A percentile compares a stretch with the other conserved stretches of the same genome.
These are phyloP conservation scores for Zychaea mexicana DNA, from an alignment of 371 early-diverging fungal species.

Conservation along the genomic window DNA sequence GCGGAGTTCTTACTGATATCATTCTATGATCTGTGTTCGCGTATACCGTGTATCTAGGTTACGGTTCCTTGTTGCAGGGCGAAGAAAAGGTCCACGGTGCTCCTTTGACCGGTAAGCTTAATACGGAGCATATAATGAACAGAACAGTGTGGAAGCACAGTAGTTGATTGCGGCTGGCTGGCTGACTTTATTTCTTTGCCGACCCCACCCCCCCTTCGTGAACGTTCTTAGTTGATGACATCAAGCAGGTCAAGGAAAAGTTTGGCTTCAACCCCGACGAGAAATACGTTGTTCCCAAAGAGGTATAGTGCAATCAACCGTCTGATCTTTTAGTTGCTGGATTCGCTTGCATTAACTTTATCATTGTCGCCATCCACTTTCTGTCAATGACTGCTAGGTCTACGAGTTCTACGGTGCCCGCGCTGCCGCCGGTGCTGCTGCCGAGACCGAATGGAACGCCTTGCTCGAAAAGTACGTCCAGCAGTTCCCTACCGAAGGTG, in stretches of 20 bases:
- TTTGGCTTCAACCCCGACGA: constrained; percentile 81
- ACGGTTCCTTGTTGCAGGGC: constrained; percentile 84
- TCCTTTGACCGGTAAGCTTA: constrained; percentile 65
- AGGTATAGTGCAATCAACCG: constrained; percentile 16
- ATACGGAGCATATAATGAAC: no score
- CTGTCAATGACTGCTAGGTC: constrained; percentile 25
- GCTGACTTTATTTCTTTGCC: no score
- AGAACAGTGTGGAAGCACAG: neutral
- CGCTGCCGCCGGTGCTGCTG: constrained; percentile 55
- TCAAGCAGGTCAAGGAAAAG: constrained; percentile 79
- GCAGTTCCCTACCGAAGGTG: constrained; percentile 61
- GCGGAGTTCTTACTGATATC: constrained; percentile 7
- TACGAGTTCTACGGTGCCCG: constrained; percentile 65
- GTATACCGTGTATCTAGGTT: no score
- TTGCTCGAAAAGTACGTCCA: constrained; percentile 61
- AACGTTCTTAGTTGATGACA: constrained; percentile 67
- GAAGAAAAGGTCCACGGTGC: constrained; percentile 87
- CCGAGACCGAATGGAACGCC: constrained; percentile 73
- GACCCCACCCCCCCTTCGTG: no score
- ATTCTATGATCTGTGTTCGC: neutral
- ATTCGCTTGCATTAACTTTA: neutral
- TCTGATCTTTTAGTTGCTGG: neutral
- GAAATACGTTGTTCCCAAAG: constrained; percentile 65
- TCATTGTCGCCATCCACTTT: neutral
- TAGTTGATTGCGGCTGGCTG: no score